These are phyloP conservation scores for Glycine latifolia DNA, from an alignment of 306 rosid species.

Conservation along the genomic window DNA sequence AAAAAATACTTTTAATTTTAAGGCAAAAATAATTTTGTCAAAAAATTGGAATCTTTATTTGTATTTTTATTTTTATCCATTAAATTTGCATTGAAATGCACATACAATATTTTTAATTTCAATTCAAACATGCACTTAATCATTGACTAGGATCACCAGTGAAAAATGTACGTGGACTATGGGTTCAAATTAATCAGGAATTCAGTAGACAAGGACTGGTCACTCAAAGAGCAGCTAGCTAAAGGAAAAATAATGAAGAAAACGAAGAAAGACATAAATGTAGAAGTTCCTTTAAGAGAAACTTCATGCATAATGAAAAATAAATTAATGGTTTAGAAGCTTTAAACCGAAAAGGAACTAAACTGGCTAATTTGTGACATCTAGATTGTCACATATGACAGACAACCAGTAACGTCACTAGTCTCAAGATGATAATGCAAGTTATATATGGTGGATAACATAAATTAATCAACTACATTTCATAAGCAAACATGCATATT, in stretches of 20 bases:
- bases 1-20: too few relatives aligned
- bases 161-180: too few relatives aligned
- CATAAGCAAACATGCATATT: background rate
- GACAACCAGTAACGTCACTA: background rate
- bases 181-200: too few relatives aligned
- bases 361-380: background rate
- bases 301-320: background rate
- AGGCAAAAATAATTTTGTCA: too few relatives aligned
- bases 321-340: background rate
- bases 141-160: background rate
- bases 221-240: background rate
- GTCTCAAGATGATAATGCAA: background rate
- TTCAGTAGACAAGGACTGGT: too few relatives aligned
- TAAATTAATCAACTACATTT: background rate
- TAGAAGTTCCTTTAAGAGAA: background rate
- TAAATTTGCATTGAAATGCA: too few relatives aligned
- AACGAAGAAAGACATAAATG: background rate
- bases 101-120: too few relatives aligned
- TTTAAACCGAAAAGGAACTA: background rate
- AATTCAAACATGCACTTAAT: too few relatives aligned
- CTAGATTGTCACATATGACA: background rate
- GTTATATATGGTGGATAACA: background rate
- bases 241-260: conserved; percentile 2
- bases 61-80: too few relatives aligned
- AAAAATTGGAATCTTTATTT: too few relatives aligned